Evolutionary conservation across 129 eudicot genomes (phyloP).

Genomic region (Glebionis coronaria): DNA sequence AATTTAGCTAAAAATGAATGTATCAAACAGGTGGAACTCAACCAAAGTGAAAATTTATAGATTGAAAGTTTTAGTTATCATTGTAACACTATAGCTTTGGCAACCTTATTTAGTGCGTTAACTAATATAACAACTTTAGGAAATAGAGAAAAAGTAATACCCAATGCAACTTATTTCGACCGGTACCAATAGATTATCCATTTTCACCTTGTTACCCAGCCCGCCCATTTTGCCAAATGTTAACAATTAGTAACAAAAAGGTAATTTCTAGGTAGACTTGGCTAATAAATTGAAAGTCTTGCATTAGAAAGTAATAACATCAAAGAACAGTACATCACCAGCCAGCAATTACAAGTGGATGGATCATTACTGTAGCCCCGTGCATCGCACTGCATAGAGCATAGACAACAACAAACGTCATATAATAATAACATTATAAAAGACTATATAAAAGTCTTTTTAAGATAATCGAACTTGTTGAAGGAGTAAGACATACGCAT

Average conservation of each 20-base stretch:
- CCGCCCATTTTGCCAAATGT: no score
- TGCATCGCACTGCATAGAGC: conserved; percentile 80
- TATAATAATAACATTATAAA: conserved; percentile 3
- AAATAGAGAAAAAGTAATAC: no score
- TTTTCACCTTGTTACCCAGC: no score
- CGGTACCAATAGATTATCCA: no score
- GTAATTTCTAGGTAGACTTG: conserved; percentile 14
- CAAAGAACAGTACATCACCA: conserved; percentile 60
- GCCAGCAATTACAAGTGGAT: conserved; percentile 99
- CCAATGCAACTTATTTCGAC: no score
- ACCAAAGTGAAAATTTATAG: no score
- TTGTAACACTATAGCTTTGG: no score
- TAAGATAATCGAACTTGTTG: background rate
- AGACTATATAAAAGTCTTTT: background rate
- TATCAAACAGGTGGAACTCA: no score
- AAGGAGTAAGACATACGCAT: conserved; percentile 56
- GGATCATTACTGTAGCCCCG: conserved; percentile 83
- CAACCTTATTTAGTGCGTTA: no score
- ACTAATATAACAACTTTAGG: no score
- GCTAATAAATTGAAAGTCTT: conserved; percentile 5
- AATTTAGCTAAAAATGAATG: no score
- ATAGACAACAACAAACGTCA: conserved; percentile 16
- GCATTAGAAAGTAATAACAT: conserved; percentile 13
- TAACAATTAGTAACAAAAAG: background rate
- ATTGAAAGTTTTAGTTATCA: no score